phyloP scores from a whole-genome alignment of 2,329 filamentous ascomycete species.

The Arthrobotrys sphaeroides region DNA sequence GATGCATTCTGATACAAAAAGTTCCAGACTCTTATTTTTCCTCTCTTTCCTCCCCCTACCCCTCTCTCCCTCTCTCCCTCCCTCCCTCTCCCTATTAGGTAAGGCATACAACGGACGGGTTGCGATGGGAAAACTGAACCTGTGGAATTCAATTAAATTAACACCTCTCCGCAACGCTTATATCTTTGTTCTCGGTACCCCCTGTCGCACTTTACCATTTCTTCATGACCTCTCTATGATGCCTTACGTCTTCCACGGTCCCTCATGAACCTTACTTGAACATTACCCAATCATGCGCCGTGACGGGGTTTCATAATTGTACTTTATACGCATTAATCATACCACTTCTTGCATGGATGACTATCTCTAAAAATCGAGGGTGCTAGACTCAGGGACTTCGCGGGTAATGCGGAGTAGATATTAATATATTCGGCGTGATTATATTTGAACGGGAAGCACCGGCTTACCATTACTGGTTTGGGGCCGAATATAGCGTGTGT shows the following conservation, averaged over 20 bases:
- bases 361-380: no score
- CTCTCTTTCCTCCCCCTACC: background rate
- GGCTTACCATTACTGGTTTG: no score
- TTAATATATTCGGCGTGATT: no score
- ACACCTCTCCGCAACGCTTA: background rate
- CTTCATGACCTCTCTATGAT: background rate
- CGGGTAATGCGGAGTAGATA: no score
- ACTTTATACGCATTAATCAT: conserved; percentile 2
- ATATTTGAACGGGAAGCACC: no score
- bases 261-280: background rate
- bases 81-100: background rate
- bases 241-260: background rate
- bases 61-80: background rate
- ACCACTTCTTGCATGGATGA: background rate
- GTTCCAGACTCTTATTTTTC: background rate
- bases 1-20: conserved; percentile 1
- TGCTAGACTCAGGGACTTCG: no score
- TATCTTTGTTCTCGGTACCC: background rate
- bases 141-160: no score
- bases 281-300: background rate
- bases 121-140: background rate
- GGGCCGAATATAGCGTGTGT: no score
- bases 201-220: background rate
- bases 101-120: background rate
- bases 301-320: conserved; percentile 1